A percentile compares a stretch with the other conserved stretches of the same genome.
Evolutionary conservation across 163 green algal genomes (phyloP).

Genomic region (Prototheca stagnorum): DNA sequence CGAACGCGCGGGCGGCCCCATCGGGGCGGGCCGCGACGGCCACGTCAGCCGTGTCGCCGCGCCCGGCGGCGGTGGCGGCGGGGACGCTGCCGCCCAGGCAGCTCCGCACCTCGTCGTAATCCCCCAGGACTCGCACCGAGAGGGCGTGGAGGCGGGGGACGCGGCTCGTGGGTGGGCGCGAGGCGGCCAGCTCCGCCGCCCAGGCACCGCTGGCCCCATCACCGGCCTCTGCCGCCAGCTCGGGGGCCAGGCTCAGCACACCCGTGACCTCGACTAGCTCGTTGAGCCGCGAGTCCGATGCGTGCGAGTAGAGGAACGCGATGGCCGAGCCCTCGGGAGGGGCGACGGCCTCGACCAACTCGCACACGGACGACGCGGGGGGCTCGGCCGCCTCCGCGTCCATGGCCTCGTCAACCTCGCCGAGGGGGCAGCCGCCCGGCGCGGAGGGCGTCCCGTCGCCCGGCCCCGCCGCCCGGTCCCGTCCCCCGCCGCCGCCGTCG

Average conservation of each 20-base stretch:
- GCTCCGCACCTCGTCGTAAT: too few species aligned
- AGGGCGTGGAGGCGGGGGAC: slow-evolving; percentile 35
- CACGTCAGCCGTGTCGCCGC: neutral
- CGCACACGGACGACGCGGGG: slow-evolving; percentile 8
- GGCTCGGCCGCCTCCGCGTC: neutral
- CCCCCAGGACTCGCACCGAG: too few species aligned
- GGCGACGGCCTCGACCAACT: neutral
- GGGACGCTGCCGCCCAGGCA: too few species aligned
- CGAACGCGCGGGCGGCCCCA: neutral
- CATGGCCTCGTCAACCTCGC: neutral
- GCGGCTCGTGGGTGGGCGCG: slow-evolving; percentile 26
- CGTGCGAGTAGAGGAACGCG: neutral
- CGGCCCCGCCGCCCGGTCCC: too few species aligned
- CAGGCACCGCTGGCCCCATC: too few species aligned
- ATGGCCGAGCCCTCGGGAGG: neutral
- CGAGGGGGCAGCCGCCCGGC: neutral
- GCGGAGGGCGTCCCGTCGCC: neutral
- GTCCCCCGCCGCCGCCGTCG: too few species aligned
- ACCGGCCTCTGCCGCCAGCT: slow-evolving; percentile 7
- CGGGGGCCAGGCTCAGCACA: slow-evolving; percentile 17
- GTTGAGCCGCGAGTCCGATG: slow-evolving; percentile 24
- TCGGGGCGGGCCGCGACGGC: neutral
- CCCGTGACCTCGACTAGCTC: slow-evolving; percentile 27
- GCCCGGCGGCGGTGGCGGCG: neutral
- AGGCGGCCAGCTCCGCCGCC: slow-evolving; percentile 13